Base-by-base conservation (phyloP, 495 filamentous ascomycete species). In the Hypoxylon lenormandii region DNA sequence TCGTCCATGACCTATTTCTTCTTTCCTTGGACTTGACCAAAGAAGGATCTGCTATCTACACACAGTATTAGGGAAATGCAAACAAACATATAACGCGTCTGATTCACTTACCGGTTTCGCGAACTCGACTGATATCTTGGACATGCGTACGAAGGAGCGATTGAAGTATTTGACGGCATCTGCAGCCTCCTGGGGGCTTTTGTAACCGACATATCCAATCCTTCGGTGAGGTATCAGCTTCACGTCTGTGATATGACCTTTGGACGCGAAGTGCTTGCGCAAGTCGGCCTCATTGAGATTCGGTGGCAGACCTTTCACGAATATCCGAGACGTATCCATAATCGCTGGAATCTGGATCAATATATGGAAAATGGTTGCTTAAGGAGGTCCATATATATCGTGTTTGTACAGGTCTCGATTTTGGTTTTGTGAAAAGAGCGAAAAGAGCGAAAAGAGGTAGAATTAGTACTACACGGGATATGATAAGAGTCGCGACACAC, bases 201-300 rank as follows among this genome's bases (percentile, higher is more conserved):
- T 94, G 83, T 94, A 98, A 63, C 95, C 95, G 63, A 99, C 88
- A 84, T 97, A 99, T 68, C 93, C 95, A 80, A 98, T 97, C 58
- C 93, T 86, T 72, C 95, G 87, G 71, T 91, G 86, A 16, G 93
- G 88, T 76, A 97, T 89, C 62, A 96, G 85, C 83, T 94, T 95
- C 60, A 91, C 88, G 81, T 98, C 95, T 48, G 95, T 98, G 74
- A 97, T 88, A 69, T 88, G 87, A 61, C 87, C 87, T 72, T 86
- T 87, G 18, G 81, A 79, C 55, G 90, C 85, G 77, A 98, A 98
- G 79, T 98, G 93, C 72, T 89, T 91, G 73, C 86, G 88, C 72
- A 98, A 89, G 56, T 97, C 91, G 21, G 82, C 83, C 66, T 73
- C 74, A 36, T 64, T 74, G 37, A 76, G 69, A 59, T 70, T 76